Conservation (phyloP, 2,329 filamentous ascomycete genomes). For the Zopfia rhizophila region DNA sequence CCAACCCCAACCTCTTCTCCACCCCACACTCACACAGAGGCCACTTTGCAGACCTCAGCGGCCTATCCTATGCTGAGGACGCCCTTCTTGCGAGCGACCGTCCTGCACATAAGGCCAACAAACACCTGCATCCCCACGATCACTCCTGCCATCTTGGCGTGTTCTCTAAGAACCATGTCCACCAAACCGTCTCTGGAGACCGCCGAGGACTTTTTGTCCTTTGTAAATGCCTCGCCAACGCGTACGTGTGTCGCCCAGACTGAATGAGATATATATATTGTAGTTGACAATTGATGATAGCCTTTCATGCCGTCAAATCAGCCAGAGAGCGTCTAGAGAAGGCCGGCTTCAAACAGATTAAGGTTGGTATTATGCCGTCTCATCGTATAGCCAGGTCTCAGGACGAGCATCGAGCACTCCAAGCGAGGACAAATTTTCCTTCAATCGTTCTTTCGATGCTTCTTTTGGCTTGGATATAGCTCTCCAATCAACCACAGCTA, state of each 20-base stretch:
- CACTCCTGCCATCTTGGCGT: conserved; percentile 20
- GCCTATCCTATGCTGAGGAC: conserved; percentile 26
- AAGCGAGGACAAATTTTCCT: no score
- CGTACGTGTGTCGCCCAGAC: conserved; percentile 66
- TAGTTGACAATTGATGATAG: conserved; percentile 58
- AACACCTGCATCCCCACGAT: conserved; percentile 23
- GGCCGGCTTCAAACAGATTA: conserved; percentile 88
- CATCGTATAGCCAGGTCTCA: conserved; percentile 6
- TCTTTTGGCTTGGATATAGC: no score
- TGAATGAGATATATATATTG: conserved; percentile 5
- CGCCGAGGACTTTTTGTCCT: conserved; percentile 87
- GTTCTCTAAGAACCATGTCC: conserved; percentile 43
- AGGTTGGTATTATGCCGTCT: conserved; percentile 56
- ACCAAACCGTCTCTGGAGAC: conserved; percentile 55
- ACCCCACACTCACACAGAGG: conserved; percentile 7
- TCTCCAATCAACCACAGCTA: no score
- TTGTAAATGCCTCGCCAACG: conserved; percentile 93
- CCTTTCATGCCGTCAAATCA: conserved; percentile 91
- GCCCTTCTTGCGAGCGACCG: conserved; percentile 9
- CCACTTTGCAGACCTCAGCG: conserved; percentile 16
- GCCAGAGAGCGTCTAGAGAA: conserved; percentile 79
- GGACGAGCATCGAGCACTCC: no score
- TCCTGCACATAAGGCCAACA: conserved; percentile 16
- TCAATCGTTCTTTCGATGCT: no score
- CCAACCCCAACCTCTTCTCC: conserved; percentile 2